Evolutionary conservation across 345 rosid species (phyloP), one percentile per base, ranked within the genome.

Genomic region (Eucalyptus grandis): DNA sequence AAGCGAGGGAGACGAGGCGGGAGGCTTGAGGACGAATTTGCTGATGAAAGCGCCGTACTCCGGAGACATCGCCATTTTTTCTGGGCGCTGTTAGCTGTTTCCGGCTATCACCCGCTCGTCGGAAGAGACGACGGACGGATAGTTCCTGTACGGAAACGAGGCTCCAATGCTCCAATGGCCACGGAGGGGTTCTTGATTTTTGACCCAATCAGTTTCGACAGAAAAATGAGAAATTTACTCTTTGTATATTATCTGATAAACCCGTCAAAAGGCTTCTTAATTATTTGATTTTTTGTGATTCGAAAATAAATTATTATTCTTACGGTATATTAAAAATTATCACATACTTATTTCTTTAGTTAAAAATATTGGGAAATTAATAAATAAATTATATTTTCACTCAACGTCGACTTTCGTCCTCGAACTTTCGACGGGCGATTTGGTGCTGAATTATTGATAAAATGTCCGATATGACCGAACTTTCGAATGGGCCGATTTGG

Each of bases 21-120:
- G 87, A 86, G 96, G 94, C 72, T 91, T 90, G 85, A 97, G 92
- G 90, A 91, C 88, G 34, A 95, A 91, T 89, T 96, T 98, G 93
- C 96, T 95, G 89, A 94, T 92, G 96, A 98, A 98, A 91, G 98
- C 99, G 92, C 99, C 98, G 89, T 89, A 92, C 43, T 95, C 98
- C 7, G 94, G 69, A 81, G 65, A 90, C 49, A 17, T 89, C 86
- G 95, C 96, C 97, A 95, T 95, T 67, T 49, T 17, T 60, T 24
- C 65, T 10, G 62, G 77, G 10, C 14, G 47, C 13, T 4, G 85
- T 26, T 43, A 47, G 85, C 85, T 4, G 47, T 40, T 40, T 40
- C 85, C 24, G 12, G 85, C 5, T 40, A 21, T 22, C 47, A 4
- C 14, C 85, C 47, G 14, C 47, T 40, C 43, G 47, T 40, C 43